phyloP scores from a whole-genome alignment of 2,329 filamentous ascomycete species.

The Dryadomyces quercus-mongolicae region DNA sequence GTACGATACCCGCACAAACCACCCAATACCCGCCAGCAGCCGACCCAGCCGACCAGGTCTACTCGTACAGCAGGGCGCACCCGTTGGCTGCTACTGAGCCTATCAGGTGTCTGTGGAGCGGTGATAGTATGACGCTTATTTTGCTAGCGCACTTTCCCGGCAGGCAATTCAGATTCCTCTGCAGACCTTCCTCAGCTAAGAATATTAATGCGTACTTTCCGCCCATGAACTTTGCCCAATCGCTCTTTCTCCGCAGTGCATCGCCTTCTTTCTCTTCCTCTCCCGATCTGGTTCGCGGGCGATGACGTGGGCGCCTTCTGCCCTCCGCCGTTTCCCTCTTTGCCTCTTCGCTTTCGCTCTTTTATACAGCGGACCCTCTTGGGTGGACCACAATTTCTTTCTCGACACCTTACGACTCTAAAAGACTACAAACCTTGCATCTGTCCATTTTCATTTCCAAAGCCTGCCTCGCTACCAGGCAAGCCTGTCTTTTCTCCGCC shows the following conservation, averaged over 20 bases:
- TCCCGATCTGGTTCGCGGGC: not conserved
- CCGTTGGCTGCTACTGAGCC: too few relatives aligned
- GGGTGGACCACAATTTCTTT: too few relatives aligned
- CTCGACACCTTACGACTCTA: not conserved
- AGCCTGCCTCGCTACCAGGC: not conserved
- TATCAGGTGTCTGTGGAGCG: too few relatives aligned
- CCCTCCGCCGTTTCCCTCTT: not conserved
- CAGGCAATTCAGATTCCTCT: constrained; percentile 2
- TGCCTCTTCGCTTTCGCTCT: not conserved
- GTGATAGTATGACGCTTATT: too few relatives aligned
- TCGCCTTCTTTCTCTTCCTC: not conserved
- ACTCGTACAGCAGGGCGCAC: too few relatives aligned
- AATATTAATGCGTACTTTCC: not conserved
- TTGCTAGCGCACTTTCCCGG: not conserved
- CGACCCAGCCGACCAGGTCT: too few relatives aligned
- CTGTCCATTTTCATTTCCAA: not conserved
- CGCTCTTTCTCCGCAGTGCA: not conserved
- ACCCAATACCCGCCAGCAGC: too few relatives aligned
- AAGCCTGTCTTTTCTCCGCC: not conserved
- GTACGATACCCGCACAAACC: too few relatives aligned
- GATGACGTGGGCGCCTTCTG: not conserved
- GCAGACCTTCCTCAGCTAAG: not conserved
- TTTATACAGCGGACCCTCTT: not conserved
- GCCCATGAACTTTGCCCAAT: too few relatives aligned
- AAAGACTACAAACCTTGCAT: not conserved